These are phyloP conservation scores for Calocybe gambosa DNA, from an alignment of 1,284 basidiomycete genomes.

Conservation along the genomic window DNA sequence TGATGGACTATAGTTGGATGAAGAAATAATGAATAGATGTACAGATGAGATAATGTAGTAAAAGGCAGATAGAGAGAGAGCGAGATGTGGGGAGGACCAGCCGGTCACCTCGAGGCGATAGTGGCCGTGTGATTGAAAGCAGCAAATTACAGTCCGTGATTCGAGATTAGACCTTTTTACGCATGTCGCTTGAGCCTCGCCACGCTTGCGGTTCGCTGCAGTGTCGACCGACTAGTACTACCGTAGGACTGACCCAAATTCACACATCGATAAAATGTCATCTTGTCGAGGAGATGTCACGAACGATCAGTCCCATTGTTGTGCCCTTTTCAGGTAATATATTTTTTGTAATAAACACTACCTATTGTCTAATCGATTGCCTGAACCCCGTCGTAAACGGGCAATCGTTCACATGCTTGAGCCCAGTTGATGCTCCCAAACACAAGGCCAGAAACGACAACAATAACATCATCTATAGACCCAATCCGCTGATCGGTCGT, in stretches of 20 bases:
- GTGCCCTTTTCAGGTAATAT: no score
- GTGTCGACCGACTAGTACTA: no score
- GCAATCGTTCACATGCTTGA: constrained; percentile 68
- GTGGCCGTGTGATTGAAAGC: constrained; percentile 3
- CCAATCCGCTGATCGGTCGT: constrained; percentile 93
- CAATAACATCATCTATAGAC: constrained; percentile 86
- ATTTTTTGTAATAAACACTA: no score
- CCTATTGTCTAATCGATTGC: constrained; percentile 45
- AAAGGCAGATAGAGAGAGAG: not conserved
- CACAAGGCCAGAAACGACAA: constrained; percentile 72
- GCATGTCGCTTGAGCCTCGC: no score
- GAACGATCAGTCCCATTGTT: no score
- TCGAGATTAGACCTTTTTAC: not conserved
- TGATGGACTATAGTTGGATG: constrained; percentile 1
- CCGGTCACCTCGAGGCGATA: constrained; percentile 8
- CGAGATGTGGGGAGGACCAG: constrained; percentile 1
- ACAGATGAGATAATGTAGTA: constrained; percentile 1
- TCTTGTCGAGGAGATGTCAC: no score
- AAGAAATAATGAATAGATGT: constrained; percentile 1
- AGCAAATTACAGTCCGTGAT: not conserved
- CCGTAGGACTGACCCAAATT: no score
- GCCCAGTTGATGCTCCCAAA: constrained; percentile 74
- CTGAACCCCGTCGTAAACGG: constrained; percentile 88
- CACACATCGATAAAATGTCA: no score
- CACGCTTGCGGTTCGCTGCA: no score